These are phyloP conservation scores for peach (Prunus persica) DNA, from an alignment of 306 rosid genomes.

Conservation along the genomic window DNA sequence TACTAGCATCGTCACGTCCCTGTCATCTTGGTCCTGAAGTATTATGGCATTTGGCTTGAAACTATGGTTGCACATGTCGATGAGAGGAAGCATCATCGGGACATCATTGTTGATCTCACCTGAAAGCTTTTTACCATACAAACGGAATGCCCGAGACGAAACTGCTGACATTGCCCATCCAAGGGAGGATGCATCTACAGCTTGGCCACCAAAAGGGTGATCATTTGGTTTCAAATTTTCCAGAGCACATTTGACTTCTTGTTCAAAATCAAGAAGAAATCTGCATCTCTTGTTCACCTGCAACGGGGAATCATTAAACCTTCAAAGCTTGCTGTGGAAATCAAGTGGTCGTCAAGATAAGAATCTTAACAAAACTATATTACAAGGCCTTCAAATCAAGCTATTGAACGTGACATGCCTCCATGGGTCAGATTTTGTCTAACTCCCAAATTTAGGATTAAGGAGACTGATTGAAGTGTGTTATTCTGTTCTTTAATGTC, in stretches of 20 bases:
- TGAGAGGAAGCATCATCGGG: constrained; percentile 96
- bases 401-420: not conserved
- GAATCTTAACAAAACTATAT: not conserved
- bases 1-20: constrained; percentile 49
- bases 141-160: constrained; percentile 83
- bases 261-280: constrained; percentile 88
- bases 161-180: constrained; percentile 99
- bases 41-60: constrained; percentile 73
- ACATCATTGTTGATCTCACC: constrained; percentile 41
- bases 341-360: not conserved
- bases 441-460: not conserved
- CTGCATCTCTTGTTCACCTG: constrained; percentile 96
- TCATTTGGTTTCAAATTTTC: constrained; percentile 45
- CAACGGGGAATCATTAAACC: constrained; percentile 23
- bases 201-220: constrained; percentile 84
- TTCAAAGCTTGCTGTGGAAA: constrained; percentile 19
- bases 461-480: not conserved
- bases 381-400: constrained; percentile 9
- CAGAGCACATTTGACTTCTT: constrained; percentile 51
- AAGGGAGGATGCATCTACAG: constrained; percentile 82
- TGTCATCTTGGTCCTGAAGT: constrained; percentile 70
- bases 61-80: constrained; percentile 98
- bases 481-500: not conserved
- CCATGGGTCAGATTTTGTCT: not conserved
- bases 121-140: constrained; percentile 56